phyloP scores from a whole-genome alignment of 1,284 basidiomycete species.

The Puccinia brachypodii region DNA sequence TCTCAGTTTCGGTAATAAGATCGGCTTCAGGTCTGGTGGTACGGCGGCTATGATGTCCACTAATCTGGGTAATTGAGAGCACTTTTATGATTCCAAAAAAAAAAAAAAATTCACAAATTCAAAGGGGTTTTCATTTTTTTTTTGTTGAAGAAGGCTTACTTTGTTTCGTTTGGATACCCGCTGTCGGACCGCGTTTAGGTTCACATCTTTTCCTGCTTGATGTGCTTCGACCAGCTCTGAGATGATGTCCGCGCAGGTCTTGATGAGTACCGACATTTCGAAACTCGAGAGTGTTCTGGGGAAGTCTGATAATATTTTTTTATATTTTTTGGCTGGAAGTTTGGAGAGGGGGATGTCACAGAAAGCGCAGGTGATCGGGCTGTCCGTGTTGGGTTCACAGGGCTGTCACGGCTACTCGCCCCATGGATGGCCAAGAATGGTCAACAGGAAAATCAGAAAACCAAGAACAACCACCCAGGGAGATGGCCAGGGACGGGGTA shows the following conservation, averaged over 20 bases:
- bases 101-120: neutral
- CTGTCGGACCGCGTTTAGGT: slow-evolving; percentile 81
- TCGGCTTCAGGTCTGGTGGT: slow-evolving; percentile 93
- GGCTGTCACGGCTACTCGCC: too few relatives aligned
- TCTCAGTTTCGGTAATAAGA: slow-evolving; percentile 81
- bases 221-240: slow-evolving; percentile 88
- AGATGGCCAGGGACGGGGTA: neutral
- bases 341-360: neutral
- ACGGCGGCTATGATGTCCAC: slow-evolving; percentile 99
- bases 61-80: slow-evolving; percentile 68
- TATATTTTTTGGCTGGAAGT: too few relatives aligned
- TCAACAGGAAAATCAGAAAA: too few relatives aligned
- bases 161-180: slow-evolving; percentile 86
- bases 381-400: too few relatives aligned
- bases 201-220: slow-evolving; percentile 67
- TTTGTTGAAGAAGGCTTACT: slow-evolving; percentile 60
- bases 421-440: too few relatives aligned
- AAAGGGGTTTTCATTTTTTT: neutral
- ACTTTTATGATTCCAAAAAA: neutral
- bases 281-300: too few relatives aligned
- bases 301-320: too few relatives aligned
- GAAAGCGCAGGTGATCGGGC: too few relatives aligned
- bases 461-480: too few relatives aligned
- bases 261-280: slow-evolving; percentile 78
- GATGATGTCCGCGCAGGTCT: slow-evolving; percentile 91